Evolutionary conservation across 2,329 filamentous ascomycete species (phyloP).

Genomic region (Aspergillus sp.): DNA sequence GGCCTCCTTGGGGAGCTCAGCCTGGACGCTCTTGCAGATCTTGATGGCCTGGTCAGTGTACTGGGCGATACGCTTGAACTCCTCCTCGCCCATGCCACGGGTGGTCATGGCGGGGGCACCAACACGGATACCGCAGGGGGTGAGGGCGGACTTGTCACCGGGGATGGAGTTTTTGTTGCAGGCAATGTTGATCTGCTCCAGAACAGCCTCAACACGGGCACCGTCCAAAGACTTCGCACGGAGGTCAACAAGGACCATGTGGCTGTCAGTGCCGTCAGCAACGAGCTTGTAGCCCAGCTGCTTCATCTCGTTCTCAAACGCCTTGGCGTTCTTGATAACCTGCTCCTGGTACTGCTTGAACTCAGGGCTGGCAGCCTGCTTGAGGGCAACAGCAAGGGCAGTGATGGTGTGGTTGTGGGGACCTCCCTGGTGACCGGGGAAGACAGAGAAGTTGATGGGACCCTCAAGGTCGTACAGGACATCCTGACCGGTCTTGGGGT

Average conservation of each 20-base stretch:
- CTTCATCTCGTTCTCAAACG: constrained; percentile 71
- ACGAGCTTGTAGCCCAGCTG: constrained; percentile 73
- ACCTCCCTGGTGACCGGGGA: constrained; percentile 95
- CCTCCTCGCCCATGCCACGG: constrained; percentile 83
- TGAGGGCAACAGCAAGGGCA: constrained; percentile 84
- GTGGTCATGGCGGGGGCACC: constrained; percentile 96
- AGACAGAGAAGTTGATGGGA: constrained; percentile 93
- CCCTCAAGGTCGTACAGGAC: constrained; percentile 83
- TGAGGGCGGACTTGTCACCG: constrained; percentile 94
- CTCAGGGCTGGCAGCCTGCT: constrained; percentile 82
- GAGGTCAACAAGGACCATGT: constrained; percentile 86
- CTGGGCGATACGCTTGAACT: constrained; percentile 81
- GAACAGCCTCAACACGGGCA: constrained; percentile 84
- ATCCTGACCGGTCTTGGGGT: constrained; percentile 79
- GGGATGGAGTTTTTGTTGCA: constrained; percentile 99
- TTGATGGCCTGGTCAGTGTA: constrained; percentile 90
- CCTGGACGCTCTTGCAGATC: constrained; percentile 83
- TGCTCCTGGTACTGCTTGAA: constrained; percentile 90
- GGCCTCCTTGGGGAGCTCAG: constrained; percentile 79
- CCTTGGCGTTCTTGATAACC: constrained; percentile 84
- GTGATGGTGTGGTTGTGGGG: constrained; percentile 99
- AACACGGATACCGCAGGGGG: constrained; percentile 89
- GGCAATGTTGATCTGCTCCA: constrained; percentile 97
- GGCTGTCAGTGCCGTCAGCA: constrained; percentile 92
- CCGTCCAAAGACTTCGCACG: constrained; percentile 85